Evolutionary conservation across 805 yeast species (phyloP), one percentile per base, ranked within the genome.

Genomic region (Candida boleticola): DNA sequence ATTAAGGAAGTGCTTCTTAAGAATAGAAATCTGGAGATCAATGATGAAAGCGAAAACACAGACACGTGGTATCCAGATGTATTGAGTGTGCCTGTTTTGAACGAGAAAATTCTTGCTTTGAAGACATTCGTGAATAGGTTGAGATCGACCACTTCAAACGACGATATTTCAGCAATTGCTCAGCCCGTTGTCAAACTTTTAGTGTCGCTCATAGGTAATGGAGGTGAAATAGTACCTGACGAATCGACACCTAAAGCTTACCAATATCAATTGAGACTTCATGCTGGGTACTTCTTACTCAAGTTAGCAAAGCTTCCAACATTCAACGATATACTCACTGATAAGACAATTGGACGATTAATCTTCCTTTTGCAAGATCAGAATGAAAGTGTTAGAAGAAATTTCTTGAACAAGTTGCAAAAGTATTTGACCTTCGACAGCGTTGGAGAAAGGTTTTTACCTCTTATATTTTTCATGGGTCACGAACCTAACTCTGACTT

Each of bases 381-480:
- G 40, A 73, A 76, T 31, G 59, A 70, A 7, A 57, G 74, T 18
- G 87, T 86, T 1, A 74, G 96, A 39, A 51, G 54, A 4, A 52
- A 50, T 3, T 81, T 86, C 47, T 58, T 82, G 29, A 62, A 63
- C 22, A 66, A 68, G 27, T 51, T 87, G 45, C 77, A 81, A 45
- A 70, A 71, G 27, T 68, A 70, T 41, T 61, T 85, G 37, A 72
- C 81, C 21, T 60, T 63, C 20, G 80, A 74, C 39, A 48, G 57
- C 7, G 71, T 89, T 3, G 79, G 95, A 0, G 82, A 82, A 42
- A 73, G 79, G 46, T 88, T 82, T 52, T 53, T 85, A 33, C 82
- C 89, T 0, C 57, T 87, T 18, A 65, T 86, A 0, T 87, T 84
- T 56, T 83, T 86, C 55, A 70, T 77, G 51, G 95, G 93, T 0